Evolutionary conservation across 228 moss, liverwort and hornwort species (phyloP), one percentile per base, ranked within the genome.

Genomic region (Sphagnum magellanicum): DNA sequence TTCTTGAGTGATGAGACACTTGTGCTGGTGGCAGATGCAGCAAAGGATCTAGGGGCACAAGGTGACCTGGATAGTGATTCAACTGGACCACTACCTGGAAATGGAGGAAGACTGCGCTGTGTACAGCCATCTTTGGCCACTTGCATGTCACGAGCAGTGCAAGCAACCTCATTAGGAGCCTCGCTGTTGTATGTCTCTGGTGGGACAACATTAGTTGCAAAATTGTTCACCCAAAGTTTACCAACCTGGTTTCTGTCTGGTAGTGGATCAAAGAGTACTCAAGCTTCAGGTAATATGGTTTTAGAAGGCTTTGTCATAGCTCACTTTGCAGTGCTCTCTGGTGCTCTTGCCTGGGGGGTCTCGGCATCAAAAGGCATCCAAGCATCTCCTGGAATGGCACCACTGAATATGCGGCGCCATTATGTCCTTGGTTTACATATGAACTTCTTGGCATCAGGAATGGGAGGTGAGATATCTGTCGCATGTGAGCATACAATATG

Each of bases 161-260:
- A 98, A 73, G 98, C 98, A 53, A 85, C 93, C 10, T 83, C 89
- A 0, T 67, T 98, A 50, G 98, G 98, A 63, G 93, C 98, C 6
- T 90, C 98, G 0, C 73, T 98, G 63, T 75, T 98, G 16, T 84
- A 85, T 50, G 80, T 90, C 5, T 90, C 98, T 11, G 98, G 98
- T 50, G 98, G 98, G 0, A 89, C 87, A 12, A 98, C 93, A 12
- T 66, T 98, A 61, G 94, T 92, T 13, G 70, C 88, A 15, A 87
- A 88, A 78, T 79, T 98, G 47, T 98, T 87, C 69, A 76, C 87
- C 4, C 90, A 90, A 71, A 93, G 91, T 77, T 83, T 98, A 68
- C 98, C 98, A 1, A 93, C 92, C 10, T 98, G 93, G 98, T 90
- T 98, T 50, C 65, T 98, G 67, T 84, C 98, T 12, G 86, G 83